Evolutionary conservation across 768 basidiomycete genomes (phyloP).

Genomic region (Mycena pura): DNA sequence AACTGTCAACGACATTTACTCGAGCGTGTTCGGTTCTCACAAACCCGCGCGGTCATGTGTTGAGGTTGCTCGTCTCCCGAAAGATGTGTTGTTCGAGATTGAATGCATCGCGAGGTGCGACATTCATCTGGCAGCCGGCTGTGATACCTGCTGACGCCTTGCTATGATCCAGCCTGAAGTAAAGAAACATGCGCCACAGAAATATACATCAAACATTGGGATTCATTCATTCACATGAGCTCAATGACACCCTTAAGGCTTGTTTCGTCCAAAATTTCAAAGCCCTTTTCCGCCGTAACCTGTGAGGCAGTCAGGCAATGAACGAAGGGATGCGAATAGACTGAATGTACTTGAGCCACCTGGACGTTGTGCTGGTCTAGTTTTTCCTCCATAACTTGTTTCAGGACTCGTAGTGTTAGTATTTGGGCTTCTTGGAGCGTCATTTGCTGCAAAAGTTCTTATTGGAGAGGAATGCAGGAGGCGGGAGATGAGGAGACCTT

Average conservation of each 20-base stretch:
- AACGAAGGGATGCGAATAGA: background rate
- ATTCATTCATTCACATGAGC: conserved; percentile 61
- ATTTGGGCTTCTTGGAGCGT: conserved; percentile 86
- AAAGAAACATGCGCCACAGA: conserved; percentile 16
- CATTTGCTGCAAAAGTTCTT: conserved; percentile 74
- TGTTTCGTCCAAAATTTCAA: conserved; percentile 85
- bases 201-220: conserved; percentile 1
- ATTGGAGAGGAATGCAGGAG: background rate
- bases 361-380: conserved; percentile 99
- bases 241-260: conserved; percentile 86
- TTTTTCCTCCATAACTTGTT: conserved; percentile 99
- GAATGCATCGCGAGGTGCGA: conserved; percentile 84
- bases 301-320: conserved; percentile 34
- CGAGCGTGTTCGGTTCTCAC: conserved; percentile 84
- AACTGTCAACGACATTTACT: conserved; percentile 82
- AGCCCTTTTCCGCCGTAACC: conserved; percentile 87
- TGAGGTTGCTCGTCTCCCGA: conserved; percentile 88
- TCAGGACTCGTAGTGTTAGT: conserved; percentile 86
- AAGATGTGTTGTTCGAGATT: conserved; percentile 91
- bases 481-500: conserved; percentile 58
- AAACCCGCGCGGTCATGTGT: conserved; percentile 94
- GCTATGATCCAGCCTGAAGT: conserved; percentile 40
- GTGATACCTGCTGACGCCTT: background rate
- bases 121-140: background rate
- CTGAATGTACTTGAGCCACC: conserved; percentile 84